phyloP scores from a whole-genome alignment of 192 early-diverging fungal species.

The Coemansia sp. region DNA sequence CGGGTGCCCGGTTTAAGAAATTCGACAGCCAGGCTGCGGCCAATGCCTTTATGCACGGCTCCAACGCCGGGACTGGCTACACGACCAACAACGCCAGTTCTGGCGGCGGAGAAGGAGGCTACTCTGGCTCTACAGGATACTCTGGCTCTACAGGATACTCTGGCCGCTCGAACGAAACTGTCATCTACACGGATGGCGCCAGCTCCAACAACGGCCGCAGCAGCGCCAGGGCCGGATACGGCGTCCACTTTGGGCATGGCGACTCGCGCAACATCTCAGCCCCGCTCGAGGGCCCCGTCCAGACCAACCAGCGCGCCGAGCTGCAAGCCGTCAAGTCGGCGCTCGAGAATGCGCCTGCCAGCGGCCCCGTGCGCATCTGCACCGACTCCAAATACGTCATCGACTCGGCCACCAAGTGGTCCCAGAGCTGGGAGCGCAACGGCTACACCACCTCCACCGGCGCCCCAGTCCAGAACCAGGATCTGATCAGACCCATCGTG shows the following conservation, averaged over 20 bases:
- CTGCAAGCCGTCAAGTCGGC: slow-evolving; percentile 63
- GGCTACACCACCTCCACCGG: slow-evolving; percentile 62
- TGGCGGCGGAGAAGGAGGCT: slow-evolving; percentile 13
- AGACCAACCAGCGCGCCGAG: slow-evolving; percentile 79
- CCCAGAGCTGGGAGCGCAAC: slow-evolving; percentile 68
- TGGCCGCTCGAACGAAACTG: slow-evolving; percentile 12
- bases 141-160: not conserved
- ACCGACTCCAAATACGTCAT: slow-evolving; percentile 80
- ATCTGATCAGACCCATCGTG: slow-evolving; percentile 68
- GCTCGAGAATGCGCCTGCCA: slow-evolving; percentile 31
- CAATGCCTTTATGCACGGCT: slow-evolving; percentile 44
- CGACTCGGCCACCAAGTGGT: slow-evolving; percentile 73
- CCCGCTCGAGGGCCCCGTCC: slow-evolving; percentile 49
- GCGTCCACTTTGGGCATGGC: slow-evolving; percentile 75
- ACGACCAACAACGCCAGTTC: slow-evolving; percentile 50
- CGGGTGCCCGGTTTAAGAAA: slow-evolving; percentile 63
- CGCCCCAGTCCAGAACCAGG: slow-evolving; percentile 69
- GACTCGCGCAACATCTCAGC: slow-evolving; percentile 71
- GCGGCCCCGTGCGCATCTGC: slow-evolving; percentile 55
- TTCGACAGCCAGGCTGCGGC: slow-evolving; percentile 62
- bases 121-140: not conserved
- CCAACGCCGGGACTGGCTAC: not conserved
- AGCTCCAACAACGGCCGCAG: slow-evolving; percentile 67
- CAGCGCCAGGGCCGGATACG: slow-evolving; percentile 74
- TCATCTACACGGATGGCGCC: slow-evolving; percentile 84